Evolutionary conservation across 2,329 filamentous ascomycete genomes (phyloP), one percentile per base, ranked within the genome.

Genomic region (Madurella fahalii): DNA sequence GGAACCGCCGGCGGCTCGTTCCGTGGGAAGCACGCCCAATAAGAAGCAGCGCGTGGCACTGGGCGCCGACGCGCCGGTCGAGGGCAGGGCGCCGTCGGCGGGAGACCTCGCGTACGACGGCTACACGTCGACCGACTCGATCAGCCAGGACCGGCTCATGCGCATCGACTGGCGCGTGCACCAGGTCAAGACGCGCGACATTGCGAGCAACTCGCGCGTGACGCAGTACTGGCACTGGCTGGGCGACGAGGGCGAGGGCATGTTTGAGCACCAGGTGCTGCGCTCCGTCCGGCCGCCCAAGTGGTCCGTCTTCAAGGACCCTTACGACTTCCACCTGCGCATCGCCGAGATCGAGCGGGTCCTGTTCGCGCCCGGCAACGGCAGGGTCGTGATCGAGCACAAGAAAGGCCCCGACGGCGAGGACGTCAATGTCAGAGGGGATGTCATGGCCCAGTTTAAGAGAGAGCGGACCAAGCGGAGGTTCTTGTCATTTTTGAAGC

Each of bases 211-310:
- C 50, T 66, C 69, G 2, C 62, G 70, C 12, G 75, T 79, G 5
- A 81, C 77, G 12, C 80, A 83, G 63, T 82, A 82, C 67, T 80
- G 78, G 78, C 77, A 78, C 47, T 82, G 75, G 74, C 61, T 75
- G 3, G 68, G 71, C 31, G 62, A 37, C 34, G 11, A 64, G 7
- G 69, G 63, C 16, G 61, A 70, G 13, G 52, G 48, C n/a, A 60
- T 69, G 46, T 78, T 82, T 50, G 76, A 82, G 68, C 80, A 82
- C 58, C 79, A 81, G 61, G 75, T 82, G 1, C 70, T 82, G 4
- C 74, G 72, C 43, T 72, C 77, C 15, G 69, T 72, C 53, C 69
- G 47, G 20, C 56, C 50, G n/a, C 53, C 58, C 16, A 74, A 74
- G 13, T 83, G 80, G 80, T 76, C 73, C 5, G 67, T 75, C 11